phyloP scores from a whole-genome alignment of 257 asterid genomes.

The Jaltomata sinuosa region DNA sequence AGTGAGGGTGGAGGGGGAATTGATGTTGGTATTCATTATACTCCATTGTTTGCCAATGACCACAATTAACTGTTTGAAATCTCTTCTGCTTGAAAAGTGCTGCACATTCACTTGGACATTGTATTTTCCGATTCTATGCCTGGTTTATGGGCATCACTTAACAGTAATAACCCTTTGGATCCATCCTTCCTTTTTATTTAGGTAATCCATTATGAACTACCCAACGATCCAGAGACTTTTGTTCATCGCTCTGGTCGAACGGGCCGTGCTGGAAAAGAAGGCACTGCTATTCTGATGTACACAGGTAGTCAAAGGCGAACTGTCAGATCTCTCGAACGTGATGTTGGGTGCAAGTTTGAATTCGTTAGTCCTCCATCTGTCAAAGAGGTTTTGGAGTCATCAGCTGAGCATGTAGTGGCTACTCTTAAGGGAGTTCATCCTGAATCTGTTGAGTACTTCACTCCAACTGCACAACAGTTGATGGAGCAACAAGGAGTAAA shows the following conservation, averaged over 20 bases:
- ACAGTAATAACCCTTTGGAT: not conserved
- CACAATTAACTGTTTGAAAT: not conserved
- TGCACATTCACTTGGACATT: not conserved
- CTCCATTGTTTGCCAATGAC: not conserved
- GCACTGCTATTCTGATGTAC: constrained; percentile 11
- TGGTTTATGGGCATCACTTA: not conserved
- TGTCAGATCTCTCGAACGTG: constrained; percentile 12
- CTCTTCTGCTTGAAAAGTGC: not conserved
- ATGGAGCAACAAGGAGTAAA: constrained; percentile 33
- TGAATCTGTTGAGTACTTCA: constrained; percentile 32
- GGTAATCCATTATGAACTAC: constrained; percentile 94
- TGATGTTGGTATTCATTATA: not conserved
- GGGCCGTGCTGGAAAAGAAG: constrained; percentile 45
- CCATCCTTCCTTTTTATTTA: constrained; percentile 12
- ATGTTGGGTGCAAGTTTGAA: constrained; percentile 10
- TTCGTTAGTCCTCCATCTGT: constrained; percentile 11
- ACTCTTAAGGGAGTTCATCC: constrained; percentile 34
- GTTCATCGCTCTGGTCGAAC: constrained; percentile 99
- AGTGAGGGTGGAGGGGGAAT: not conserved
- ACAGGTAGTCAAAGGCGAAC: constrained; percentile 11
- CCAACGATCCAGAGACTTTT: constrained; percentile 92
- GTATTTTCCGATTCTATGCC: not conserved
- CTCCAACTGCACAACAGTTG: constrained; percentile 33
- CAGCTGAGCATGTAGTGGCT: constrained; percentile 13
- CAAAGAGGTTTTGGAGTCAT: constrained; percentile 11